Evolutionary conservation across 208 protist genomes (phyloP), one percentile per base, ranked within the genome.

Genomic region (Acanthamoeba quina): DNA sequence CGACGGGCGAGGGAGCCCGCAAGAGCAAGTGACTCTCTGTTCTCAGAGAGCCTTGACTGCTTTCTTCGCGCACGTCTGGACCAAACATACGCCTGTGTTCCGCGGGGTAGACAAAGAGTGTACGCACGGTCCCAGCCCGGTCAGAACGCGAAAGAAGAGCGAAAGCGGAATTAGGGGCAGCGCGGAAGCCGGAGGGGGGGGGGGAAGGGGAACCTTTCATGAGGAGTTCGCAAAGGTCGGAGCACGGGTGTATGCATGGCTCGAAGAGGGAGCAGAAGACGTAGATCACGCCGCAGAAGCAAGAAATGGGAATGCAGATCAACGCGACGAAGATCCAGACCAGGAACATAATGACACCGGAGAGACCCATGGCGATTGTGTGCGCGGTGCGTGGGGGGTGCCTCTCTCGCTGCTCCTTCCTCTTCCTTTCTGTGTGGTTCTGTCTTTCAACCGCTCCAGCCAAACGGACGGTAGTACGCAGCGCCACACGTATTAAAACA

Each of bases 221-320:
- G 31, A 80, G 70, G 37, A 80, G 70, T 24, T 80, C 70, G 70
- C 70, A 80, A 26, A 80, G 17, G 17, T 80, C 70, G 4, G 37
- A 41, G 37, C 70, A 80, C 5, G 70, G 37, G 3, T 15, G n/a
- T 17, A 80, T 80, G 41, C 70, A 80, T 10, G 70, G 70, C 70
- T 80, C 70, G 70, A 80, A 80, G 19, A 80, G 70, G 70, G 70
- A 80, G 41, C 70, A 80, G 70, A 80, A 80, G 70, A 80, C 70
- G 70, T 54, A 80, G 70, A 80, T 52, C 10, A 34, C 29, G 0
- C 70, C 70, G 41, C 70, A 80, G 21, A 80, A 80, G 21, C 70
- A 80, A 6, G 70, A 80, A n/a, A 80, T 80, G 70, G 70, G 70
- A 80, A 80, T 80, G 70, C 70, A 80, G 41, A 80, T 80, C 26